These are phyloP conservation scores for Gentiana dahurica DNA, from an alignment of 257 asterid species.

Conservation along the genomic window DNA sequence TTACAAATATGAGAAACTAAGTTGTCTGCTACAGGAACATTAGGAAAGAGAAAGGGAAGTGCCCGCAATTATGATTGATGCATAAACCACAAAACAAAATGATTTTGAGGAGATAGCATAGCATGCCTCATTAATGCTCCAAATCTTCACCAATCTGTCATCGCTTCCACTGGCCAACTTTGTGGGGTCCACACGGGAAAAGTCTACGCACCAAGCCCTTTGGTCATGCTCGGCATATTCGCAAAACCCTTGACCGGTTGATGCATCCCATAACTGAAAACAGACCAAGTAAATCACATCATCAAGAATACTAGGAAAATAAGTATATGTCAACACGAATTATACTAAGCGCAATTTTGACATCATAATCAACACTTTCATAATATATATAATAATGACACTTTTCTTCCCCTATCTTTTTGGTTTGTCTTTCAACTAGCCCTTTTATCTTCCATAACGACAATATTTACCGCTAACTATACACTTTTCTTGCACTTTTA, in stretches of 20 bases:
- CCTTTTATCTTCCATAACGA: neutral
- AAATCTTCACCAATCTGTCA: slow-evolving; percentile 78
- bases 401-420: neutral
- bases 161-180: slow-evolving; percentile 90
- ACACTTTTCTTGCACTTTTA: too few species aligned
- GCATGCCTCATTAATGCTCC: slow-evolving; percentile 83
- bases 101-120: slow-evolving; percentile 21
- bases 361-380: too few species aligned
- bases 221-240: slow-evolving; percentile 59
- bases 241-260: slow-evolving; percentile 60
- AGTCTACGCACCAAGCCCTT: slow-evolving; percentile 98
- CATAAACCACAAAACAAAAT: slow-evolving; percentile 6
- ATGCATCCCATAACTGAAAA: slow-evolving; percentile 90
- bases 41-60: neutral
- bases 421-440: neutral
- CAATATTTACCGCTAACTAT: neutral
- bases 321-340: too few species aligned
- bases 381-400: too few species aligned
- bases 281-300: slow-evolving; percentile 17
- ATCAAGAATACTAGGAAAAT: neutral
- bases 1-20: too few species aligned
- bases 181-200: slow-evolving; percentile 71
- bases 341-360: too few species aligned
- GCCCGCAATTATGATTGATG: neutral
- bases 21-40: too few species aligned